Percentiles rank a stretch among this genome's conserved stretches.
Evolutionary conservation across 2,329 filamentous ascomycete genomes (phyloP).

Genomic region (Acrodontium crateriforme): DNA sequence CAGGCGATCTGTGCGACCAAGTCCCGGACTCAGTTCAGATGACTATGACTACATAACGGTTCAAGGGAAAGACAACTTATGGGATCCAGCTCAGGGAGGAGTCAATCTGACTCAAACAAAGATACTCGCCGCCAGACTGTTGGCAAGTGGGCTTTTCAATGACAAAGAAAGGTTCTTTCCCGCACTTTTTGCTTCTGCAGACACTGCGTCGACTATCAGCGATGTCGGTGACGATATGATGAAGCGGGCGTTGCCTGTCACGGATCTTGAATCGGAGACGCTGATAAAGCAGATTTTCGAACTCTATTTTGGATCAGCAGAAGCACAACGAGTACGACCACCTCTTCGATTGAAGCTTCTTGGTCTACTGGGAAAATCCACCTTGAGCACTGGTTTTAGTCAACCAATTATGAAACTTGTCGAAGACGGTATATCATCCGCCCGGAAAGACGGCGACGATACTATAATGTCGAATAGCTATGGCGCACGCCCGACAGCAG

Average conservation of each 20-base stretch:
- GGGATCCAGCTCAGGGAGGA: constrained; percentile 48
- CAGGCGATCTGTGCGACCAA: constrained; percentile 25
- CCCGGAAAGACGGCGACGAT: constrained; percentile 17
- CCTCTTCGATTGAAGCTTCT: constrained; percentile 68
- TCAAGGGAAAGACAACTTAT: constrained; percentile 54
- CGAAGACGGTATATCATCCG: constrained; percentile 45
- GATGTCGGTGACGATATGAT: constrained; percentile 80
- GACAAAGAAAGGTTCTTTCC: constrained; percentile 75
- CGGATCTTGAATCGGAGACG: constrained; percentile 55
- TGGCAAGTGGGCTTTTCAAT: constrained; percentile 74
- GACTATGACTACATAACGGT: constrained; percentile 58
- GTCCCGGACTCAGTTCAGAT: constrained; percentile 48
- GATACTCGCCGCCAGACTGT: constrained; percentile 51
- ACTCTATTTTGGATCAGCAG: constrained; percentile 53
- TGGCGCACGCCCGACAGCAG: constrained; percentile 36
- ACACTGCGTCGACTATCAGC: constrained; percentile 65
- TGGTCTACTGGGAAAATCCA: constrained; percentile 61
- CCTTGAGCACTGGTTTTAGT: constrained; percentile 55
- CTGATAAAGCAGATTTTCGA: constrained; percentile 55
- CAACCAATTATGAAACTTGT: constrained; percentile 56
- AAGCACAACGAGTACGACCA: constrained; percentile 40
- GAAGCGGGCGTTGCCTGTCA: constrained; percentile 56
- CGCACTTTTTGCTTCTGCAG: constrained; percentile 69
- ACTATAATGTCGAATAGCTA: constrained; percentile 17
- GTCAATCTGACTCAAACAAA: constrained; percentile 59